phyloP scores from a whole-genome alignment of 805 yeast species.

The Nakazawaea wickerhamii region DNA sequence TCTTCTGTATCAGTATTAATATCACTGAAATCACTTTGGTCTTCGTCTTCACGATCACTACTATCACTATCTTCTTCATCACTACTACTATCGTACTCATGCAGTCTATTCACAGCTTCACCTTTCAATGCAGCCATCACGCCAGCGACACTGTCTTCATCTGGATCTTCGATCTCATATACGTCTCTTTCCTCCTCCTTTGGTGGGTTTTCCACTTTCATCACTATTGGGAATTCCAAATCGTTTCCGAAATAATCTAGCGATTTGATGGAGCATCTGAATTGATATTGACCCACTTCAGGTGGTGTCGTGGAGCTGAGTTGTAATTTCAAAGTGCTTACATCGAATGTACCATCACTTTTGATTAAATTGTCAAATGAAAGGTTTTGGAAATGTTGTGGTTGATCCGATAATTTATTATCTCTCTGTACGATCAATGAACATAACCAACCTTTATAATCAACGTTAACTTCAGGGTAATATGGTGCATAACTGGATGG shows the following conservation, averaged over 20 bases:
- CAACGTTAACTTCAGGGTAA: conserved; percentile 47
- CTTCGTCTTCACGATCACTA: conserved; percentile 19
- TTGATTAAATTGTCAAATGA: conserved; percentile 52
- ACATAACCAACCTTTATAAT: conserved; percentile 53
- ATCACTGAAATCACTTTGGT: conserved; percentile 39
- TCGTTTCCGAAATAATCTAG: conserved; percentile 81
- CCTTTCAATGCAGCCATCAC: conserved; percentile 69
- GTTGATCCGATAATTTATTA: conserved; percentile 69
- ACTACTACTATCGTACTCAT: conserved; percentile 14
- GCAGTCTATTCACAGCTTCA: conserved; percentile 39
- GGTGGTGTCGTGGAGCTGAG: conserved; percentile 76
- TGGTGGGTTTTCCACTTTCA: conserved; percentile 65
- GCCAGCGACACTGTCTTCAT: conserved; percentile 71
- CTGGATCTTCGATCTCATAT: conserved; percentile 64
- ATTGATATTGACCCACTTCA: conserved; percentile 55
- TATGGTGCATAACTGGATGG: conserved; percentile 68
- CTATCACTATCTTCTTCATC: conserved; percentile 28
- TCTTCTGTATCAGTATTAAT: conserved; percentile 62
- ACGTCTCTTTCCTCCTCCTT: conserved; percentile 33
- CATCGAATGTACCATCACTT: conserved; percentile 38
- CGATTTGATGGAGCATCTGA: conserved; percentile 65
- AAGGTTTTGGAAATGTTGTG: conserved; percentile 44
- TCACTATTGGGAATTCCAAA: conserved; percentile 59
- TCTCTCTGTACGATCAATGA: conserved; percentile 71
- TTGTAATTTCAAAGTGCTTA: conserved; percentile 75